Conservation (phyloP, 805 yeast species). For the Wickerhamiella allomyrinae region DNA sequence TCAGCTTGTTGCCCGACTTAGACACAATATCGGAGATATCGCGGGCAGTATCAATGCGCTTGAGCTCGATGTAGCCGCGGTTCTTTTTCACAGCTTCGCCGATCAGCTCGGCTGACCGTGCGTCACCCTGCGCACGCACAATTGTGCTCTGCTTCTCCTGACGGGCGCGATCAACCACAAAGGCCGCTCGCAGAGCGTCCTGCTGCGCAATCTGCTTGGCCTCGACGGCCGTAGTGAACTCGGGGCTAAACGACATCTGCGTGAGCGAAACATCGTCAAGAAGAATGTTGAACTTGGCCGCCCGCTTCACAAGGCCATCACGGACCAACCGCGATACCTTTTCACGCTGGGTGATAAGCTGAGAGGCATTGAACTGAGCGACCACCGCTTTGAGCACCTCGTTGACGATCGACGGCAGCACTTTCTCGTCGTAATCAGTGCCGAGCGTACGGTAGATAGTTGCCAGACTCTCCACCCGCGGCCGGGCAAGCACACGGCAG, state of each 20-base stretch:
- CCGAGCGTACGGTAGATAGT: constrained; percentile 85
- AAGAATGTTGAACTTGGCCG: constrained; percentile 69
- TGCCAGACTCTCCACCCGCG: constrained; percentile 66
- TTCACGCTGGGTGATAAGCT: constrained; percentile 97
- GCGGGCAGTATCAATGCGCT: constrained; percentile 91
- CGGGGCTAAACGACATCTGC: constrained; percentile 94
- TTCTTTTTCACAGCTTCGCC: constrained; percentile 98
- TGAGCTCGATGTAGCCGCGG: constrained; percentile 88
- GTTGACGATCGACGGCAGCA: constrained; percentile 92
- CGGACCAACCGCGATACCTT: constrained; percentile 82
- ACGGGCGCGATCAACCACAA: constrained; percentile 88
- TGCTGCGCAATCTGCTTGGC: constrained; percentile 99
- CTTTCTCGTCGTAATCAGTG: constrained; percentile 89
- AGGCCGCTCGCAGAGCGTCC: constrained; percentile 98
- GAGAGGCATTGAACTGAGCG: constrained; percentile 97
- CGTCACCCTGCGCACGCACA: constrained; percentile 97
- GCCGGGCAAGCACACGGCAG: constrained; percentile 92
- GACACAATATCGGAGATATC: constrained; percentile 84
- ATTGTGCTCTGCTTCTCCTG: constrained; percentile 97
- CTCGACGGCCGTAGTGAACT: constrained; percentile 93
- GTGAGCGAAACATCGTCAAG: constrained; percentile 95
- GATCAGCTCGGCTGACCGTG: constrained; percentile 90
- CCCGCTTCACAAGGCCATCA: constrained; percentile 83
- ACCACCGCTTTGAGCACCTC: constrained; percentile 94
- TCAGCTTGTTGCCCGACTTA: constrained; percentile 77